Base-by-base conservation (phyloP, 768 basidiomycete species). In the Mycena chlorophos region DNA sequence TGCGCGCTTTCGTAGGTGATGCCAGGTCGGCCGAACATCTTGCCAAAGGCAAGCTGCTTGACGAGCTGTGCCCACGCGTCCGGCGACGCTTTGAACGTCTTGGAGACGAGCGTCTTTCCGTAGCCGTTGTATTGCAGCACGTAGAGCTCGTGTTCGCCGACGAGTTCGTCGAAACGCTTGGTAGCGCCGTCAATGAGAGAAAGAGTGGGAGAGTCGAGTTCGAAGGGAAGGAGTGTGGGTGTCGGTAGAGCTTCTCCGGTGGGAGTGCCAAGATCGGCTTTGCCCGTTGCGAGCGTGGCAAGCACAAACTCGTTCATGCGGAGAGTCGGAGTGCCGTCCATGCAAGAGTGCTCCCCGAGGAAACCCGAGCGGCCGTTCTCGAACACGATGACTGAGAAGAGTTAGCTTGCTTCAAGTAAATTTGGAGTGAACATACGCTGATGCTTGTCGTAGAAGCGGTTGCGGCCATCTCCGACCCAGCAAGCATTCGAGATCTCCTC, bases 401-500 rank as follows among this genome's bases (percentile, higher is more conserved):
- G n/a, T 46, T 27, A 55, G 55, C 39, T 26, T 12, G 42, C 27
- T 13, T 22, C 37, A 22, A 54, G 19, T 27, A 40, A 26, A 51
- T 3, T 25, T 17, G 39, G 22, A 43, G 23, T n/a, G 38, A 4
- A 78, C 88, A 29, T 68, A 94, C 92, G 65, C 67, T 98, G 91
- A 67, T 98, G 96, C 72, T 99, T 99, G 77, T 98, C 97, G 67
- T 87, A 98, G 79, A 89, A 99, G 56, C 96, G 77, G 69, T 96
- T 97, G 48, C 85, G 77, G 22, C 93, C 95, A 62, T 96, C 83
- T 28, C 94, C 96, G 22, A 87, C 86, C 94, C 96, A 98, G 47
- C 85, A 83, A 19, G 73, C 77, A 86, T 89, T 89, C 53, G 89
- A 89, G 13, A 89, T 78, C 26, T 91, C 85, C 61, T 96, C 90